Conservation (phyloP, 2,329 filamentous ascomycete genomes). For the Septoria linicola region DNA sequence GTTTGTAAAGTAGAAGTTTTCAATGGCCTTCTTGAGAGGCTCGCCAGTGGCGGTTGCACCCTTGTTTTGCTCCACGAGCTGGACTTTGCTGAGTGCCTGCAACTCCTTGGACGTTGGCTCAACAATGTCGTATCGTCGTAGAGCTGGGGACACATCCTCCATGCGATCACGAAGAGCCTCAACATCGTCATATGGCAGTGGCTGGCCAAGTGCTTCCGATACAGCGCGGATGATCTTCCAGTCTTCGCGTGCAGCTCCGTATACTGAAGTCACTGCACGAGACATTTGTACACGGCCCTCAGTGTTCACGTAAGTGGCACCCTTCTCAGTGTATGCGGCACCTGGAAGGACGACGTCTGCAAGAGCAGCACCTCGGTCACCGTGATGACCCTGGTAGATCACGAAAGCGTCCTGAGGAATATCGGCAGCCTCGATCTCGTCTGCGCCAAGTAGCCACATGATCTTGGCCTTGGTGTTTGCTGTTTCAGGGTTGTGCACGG, state of each 20-base stretch:
- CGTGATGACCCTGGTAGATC: conserved; percentile 97
- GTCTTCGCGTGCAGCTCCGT: conserved; percentile 87
- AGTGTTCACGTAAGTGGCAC: conserved; percentile 94
- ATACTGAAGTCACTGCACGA: conserved; percentile 81
- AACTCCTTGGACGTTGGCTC: conserved; percentile 66
- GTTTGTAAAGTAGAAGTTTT: conserved; percentile 99
- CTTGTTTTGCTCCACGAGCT: conserved; percentile 96
- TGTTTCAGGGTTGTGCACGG: conserved; percentile 75
- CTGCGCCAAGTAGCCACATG: conserved; percentile 92
- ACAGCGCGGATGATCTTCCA: conserved; percentile 98
- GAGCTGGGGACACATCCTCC: conserved; percentile 87
- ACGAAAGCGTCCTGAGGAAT: conserved; percentile 96
- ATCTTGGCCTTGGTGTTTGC: conserved; percentile 89
- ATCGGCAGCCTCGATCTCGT: conserved; percentile 80
- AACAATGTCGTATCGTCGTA: conserved; percentile 86
- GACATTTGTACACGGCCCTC: conserved; percentile 95
- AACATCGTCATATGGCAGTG: conserved; percentile 90
- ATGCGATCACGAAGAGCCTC: conserved; percentile 87
- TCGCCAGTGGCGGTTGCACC: conserved; percentile 69
- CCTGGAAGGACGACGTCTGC: conserved; percentile 92
- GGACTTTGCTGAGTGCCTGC: conserved; percentile 78
- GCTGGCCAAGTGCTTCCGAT: conserved; percentile 83
- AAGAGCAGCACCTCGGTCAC: conserved; percentile 86
- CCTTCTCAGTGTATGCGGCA: conserved; percentile 95
- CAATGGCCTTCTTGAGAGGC: conserved; percentile 79